Percentiles rank a stretch among this genome's conserved stretches.
Conservation (phyloP, 106 monocot species). For the Dendrobium chrysotoxum region DNA sequence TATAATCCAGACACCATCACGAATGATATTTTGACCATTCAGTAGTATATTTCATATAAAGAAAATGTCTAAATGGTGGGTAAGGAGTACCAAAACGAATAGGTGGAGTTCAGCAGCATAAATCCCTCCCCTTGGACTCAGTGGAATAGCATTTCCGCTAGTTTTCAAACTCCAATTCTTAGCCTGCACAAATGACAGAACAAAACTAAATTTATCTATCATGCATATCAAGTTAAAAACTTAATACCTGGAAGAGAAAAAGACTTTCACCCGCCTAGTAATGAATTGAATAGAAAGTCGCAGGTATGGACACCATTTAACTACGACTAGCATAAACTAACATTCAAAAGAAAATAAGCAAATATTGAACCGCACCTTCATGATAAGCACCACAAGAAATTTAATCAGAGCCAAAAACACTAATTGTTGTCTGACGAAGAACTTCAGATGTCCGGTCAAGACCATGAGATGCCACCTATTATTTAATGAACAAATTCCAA, state of each 20-base stretch:
- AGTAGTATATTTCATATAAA: not conserved
- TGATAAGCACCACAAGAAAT: not conserved
- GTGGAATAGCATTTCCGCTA: not conserved
- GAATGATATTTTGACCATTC: not conserved
- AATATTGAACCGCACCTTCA: conserved; percentile 3
- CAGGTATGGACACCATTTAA: not conserved
- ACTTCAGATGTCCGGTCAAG: conserved; percentile 65
- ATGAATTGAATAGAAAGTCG: not conserved
- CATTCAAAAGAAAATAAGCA: not conserved
- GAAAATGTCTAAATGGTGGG: not conserved
- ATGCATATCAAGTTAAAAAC: not conserved
- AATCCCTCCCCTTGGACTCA: not conserved
- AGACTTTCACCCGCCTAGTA: not conserved
- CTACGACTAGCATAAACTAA: not conserved
- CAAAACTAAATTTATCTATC: not conserved
- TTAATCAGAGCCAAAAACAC: conserved; percentile 28
- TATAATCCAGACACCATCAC: not conserved
- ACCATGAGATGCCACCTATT: conserved; percentile 73
- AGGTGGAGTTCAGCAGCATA: not conserved
- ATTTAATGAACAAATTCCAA: not conserved
- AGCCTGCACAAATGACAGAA: not conserved
- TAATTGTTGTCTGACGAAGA: conserved; percentile 51
- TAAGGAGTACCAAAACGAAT: not conserved
- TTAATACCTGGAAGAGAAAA: not conserved
- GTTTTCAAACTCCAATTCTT: not conserved